Evolutionary conservation across 371 early-diverging fungal species (phyloP).

Genomic region (Sporodiniella umbellata): DNA sequence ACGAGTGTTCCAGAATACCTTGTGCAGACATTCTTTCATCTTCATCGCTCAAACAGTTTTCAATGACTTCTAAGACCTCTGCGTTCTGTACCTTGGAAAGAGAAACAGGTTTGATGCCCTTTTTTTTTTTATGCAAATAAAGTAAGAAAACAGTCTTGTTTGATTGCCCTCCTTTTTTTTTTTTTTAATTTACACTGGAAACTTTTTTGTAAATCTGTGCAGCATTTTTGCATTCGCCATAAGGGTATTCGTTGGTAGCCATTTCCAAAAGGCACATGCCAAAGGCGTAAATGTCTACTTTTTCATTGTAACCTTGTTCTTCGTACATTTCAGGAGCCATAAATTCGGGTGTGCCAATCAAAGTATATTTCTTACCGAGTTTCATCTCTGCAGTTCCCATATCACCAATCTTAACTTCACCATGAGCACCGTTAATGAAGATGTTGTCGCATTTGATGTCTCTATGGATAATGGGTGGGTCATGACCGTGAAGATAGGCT

Average conservation of each 20-base stretch:
- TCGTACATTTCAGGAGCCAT: constrained; percentile 65
- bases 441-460: constrained; percentile 77
- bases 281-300: constrained; percentile 84
- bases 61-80: constrained; percentile 65
- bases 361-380: constrained; percentile 68
- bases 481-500: constrained; percentile 69
- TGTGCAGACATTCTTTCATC: constrained; percentile 56
- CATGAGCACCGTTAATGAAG: constrained; percentile 78
- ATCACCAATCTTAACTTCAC: constrained; percentile 83
- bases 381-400: constrained; percentile 79
- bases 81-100: constrained; percentile 50
- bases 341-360: constrained; percentile 56
- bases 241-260: constrained; percentile 77
- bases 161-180: too few species aligned
- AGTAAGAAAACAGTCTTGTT: background rate
- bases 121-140: background rate
- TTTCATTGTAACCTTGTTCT: constrained; percentile 73
- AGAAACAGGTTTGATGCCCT: constrained; percentile 62
- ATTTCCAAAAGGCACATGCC: constrained; percentile 83
- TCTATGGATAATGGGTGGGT: constrained; percentile 81
- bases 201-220: constrained; percentile 75
- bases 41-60: constrained; percentile 60
- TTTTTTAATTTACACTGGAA: constrained; percentile 33
- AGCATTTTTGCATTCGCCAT: constrained; percentile 75
- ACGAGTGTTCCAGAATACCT: constrained; percentile 46